These are phyloP conservation scores for Apostasia ramifera DNA, from an alignment of 106 monocot species.

Conservation along the genomic window DNA sequence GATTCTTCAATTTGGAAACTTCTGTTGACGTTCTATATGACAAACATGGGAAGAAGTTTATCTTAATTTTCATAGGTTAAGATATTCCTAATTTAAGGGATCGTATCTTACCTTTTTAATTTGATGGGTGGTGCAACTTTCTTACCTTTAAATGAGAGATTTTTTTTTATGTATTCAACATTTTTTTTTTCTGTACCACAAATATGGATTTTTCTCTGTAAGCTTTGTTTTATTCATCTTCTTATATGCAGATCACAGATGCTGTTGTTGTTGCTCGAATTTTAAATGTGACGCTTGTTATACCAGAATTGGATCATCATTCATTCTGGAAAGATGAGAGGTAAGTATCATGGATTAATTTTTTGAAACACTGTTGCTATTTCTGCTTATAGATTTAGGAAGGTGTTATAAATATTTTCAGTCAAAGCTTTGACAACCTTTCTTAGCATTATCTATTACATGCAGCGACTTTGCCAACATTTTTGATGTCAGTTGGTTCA, in stretches of 20 bases:
- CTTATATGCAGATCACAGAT: constrained; percentile 66
- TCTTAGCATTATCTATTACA: background rate
- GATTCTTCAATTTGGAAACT: no score
- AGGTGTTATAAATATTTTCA: background rate
- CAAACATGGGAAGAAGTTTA: no score
- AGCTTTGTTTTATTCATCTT: background rate
- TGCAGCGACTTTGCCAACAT: constrained; percentile 76
- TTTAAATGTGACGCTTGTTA: constrained; percentile 89
- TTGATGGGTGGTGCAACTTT: no score
- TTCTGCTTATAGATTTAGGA: background rate
- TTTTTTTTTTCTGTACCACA: constrained; percentile 8
- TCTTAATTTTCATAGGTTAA: no score
- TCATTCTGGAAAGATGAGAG: constrained; percentile 98
- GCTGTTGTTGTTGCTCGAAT: constrained; percentile 92
- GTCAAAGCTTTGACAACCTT: no score
- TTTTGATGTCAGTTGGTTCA: constrained; percentile 88
- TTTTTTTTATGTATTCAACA: background rate
- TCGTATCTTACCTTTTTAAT: no score
- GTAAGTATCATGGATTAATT: constrained; percentile 20
- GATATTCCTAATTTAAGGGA: no score
- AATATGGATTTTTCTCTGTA: no score
- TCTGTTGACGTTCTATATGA: no score
- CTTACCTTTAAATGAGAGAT: no score
- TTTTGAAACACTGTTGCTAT: background rate
- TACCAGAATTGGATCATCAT: constrained; percentile 87